Base-by-base conservation (phyloP, 2,329 filamentous ascomycete genomes). In the Botrytis porri region DNA sequence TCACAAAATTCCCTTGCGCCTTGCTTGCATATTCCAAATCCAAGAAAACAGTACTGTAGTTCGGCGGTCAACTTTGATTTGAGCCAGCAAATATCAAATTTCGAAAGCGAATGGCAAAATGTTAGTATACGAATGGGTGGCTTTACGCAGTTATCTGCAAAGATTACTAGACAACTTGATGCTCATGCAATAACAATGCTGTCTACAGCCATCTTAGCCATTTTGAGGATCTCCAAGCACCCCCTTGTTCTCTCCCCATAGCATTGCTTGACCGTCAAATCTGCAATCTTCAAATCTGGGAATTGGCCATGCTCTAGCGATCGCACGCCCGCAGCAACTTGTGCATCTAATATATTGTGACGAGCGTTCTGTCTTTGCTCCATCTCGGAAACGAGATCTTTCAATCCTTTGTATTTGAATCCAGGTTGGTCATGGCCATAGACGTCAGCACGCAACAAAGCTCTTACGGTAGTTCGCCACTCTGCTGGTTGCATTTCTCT, bases 391-490 rank as follows among this genome's bases (percentile, higher is more conserved):
- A 90, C 83, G 51, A 90, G 84, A 70, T 88, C 87, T 77, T 83
- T 86, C 6, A 90, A 81, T 0, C 88, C 88, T 35, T 84, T 81
- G 62, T 87, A 85, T 41, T 77, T 76, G 63, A 79, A 76, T 29
- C 73, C 73, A 29, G 60, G 57, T 43, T 77, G 75, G 25, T 77
- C 77, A 41, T 87, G 77, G 0, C 88, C 88, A 78, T 90, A 89
- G 12, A 90, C 85, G 76, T 90, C 88, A 20, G 87, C 77, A 73
- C 85, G 85, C 29, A 90, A 80, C 72, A 90, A 81, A 2, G 86
- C 85, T 22, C 88, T 83, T 59, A 89, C 84, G 2, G 84, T 83
- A 12, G 83, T 82, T 51, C 88, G 82, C 88, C 89, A 91, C 76
- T 85, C 80, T 7, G 82, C 80, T 0, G 88, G 87, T 41, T 86